Conservation (phyloP, 202 grass and related monocot species). For the Dendrocalamus latiflorus region DNA sequence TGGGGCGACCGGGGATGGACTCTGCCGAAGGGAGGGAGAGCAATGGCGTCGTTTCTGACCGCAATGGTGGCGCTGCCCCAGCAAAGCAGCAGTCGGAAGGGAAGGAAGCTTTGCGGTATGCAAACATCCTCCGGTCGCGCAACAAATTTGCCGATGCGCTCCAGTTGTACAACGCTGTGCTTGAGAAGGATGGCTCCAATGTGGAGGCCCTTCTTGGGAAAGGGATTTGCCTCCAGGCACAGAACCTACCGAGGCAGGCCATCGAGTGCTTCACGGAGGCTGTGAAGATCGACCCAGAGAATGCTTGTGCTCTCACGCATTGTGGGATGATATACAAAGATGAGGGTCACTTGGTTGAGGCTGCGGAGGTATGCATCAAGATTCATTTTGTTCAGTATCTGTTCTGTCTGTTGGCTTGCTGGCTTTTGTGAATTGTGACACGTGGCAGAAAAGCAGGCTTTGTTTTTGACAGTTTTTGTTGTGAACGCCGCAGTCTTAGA, state of each 20-base stretch:
- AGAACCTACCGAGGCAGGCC: slow-evolving; percentile 55
- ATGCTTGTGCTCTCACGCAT: slow-evolving; percentile 80
- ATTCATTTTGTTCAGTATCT: slow-evolving; percentile 2
- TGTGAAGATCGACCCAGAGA: slow-evolving; percentile 61
- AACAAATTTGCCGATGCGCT: slow-evolving; percentile 84
- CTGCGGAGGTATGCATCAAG: slow-evolving; percentile 64
- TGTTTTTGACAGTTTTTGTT: not conserved
- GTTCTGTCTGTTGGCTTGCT: not conserved
- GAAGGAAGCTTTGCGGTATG: slow-evolving; percentile 58
- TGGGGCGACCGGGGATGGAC: slow-evolving; percentile 39
- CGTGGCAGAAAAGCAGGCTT: not conserved
- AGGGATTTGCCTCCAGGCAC: slow-evolving; percentile 88
- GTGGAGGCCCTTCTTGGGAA: slow-evolving; percentile 91
- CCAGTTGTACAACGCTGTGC: slow-evolving; percentile 63
- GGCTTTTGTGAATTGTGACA: not conserved
- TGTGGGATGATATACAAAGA: slow-evolving; percentile 97
- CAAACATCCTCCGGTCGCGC: slow-evolving; percentile 73
- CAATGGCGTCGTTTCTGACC: slow-evolving; percentile 17
- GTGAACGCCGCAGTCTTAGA: not conserved
- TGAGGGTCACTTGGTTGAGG: slow-evolving; percentile 80
- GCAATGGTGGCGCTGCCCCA: slow-evolving; percentile 11
- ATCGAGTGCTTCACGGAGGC: slow-evolving; percentile 67
- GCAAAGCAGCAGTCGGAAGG: slow-evolving; percentile 45
- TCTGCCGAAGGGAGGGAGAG: slow-evolving; percentile 26
- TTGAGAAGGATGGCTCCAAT: slow-evolving; percentile 57